Evolutionary conservation across 1,284 basidiomycete genomes (phyloP).

Genomic region (Anthracocystis walkeri): DNA sequence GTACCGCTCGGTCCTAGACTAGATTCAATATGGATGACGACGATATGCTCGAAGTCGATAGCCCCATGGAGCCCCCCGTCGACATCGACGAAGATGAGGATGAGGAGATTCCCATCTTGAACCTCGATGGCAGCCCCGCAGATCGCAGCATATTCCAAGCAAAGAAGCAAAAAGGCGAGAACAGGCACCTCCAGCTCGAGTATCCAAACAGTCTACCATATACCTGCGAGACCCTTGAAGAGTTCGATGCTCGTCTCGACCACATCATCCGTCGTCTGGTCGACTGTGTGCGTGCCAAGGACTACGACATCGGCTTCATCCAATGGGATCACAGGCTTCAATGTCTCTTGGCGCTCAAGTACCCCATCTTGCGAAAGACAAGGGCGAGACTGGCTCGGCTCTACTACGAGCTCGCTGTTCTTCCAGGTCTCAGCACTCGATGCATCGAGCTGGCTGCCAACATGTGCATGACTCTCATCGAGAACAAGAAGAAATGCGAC

Average conservation of each 20-base stretch:
- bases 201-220: conserved; percentile 77
- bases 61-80: conserved; percentile 56
- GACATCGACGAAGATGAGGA: conserved; percentile 55
- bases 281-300: conserved; percentile 82
- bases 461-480: conserved; percentile 79
- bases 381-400: conserved; percentile 82
- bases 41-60: conserved; percentile 55
- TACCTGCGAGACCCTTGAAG: conserved; percentile 80
- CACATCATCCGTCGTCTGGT: conserved; percentile 79
- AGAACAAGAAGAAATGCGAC: conserved; percentile 82
- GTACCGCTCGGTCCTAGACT: not conserved
- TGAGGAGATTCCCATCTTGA: conserved; percentile 43
- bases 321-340: conserved; percentile 73
- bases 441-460: conserved; percentile 79
- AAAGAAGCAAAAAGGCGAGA: conserved; percentile 40
- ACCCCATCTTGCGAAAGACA: conserved; percentile 72
- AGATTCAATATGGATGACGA: conserved; percentile 49
- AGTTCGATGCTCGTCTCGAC: conserved; percentile 84
- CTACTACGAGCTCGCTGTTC: conserved; percentile 82
- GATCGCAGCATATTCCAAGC: conserved; percentile 18
- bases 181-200: conserved; percentile 57
- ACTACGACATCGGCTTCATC: conserved; percentile 72
- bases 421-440: conserved; percentile 81
- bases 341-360: conserved; percentile 67
- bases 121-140: conserved; percentile 29